Conservation (phyloP, 805 yeast species). For the Middelhovenomyces tepae region DNA sequence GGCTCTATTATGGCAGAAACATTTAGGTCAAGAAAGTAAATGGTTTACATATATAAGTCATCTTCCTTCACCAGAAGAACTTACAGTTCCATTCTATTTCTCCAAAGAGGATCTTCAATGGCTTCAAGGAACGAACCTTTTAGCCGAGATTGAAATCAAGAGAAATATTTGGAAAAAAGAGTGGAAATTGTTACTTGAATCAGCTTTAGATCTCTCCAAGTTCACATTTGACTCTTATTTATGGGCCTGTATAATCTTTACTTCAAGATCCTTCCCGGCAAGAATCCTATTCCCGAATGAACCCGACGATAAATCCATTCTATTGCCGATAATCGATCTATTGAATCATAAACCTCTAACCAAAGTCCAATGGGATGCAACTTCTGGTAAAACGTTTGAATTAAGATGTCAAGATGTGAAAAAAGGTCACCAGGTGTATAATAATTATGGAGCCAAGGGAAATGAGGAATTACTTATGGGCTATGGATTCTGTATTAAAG, state of each 20-base stretch:
- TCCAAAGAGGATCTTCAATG: conserved; percentile 38
- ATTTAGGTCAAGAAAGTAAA: conserved; percentile 17
- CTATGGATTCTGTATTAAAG: conserved; percentile 65
- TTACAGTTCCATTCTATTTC: conserved; percentile 58
- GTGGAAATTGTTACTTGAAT: conserved; percentile 36
- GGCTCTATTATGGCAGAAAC: conserved; percentile 14
- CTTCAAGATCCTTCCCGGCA: conserved; percentile 74
- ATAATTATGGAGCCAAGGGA: conserved; percentile 82
- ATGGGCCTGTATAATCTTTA: conserved; percentile 66
- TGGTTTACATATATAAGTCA: conserved; percentile 40
- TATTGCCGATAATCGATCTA: conserved; percentile 71
- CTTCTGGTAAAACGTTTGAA: conserved; percentile 26
- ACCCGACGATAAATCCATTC: conserved; percentile 45
- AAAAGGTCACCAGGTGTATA: conserved; percentile 47
- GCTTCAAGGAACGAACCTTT: conserved; percentile 63
- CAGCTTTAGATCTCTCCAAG: conserved; percentile 2
- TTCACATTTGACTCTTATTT: conserved; percentile 34
- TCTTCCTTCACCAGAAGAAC: conserved; percentile 37
- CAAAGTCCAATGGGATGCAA: conserved; percentile 53
- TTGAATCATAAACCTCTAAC: conserved; percentile 61
- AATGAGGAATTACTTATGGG: conserved; percentile 74
- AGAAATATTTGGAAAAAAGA: conserved; percentile 43
- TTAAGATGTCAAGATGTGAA: conserved; percentile 11
- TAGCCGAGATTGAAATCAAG: conserved; percentile 43
- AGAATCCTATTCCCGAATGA: conserved; percentile 38